Base-by-base conservation (phyloP, 106 monocot genomes). In the Ottelia alismoides region DNA sequence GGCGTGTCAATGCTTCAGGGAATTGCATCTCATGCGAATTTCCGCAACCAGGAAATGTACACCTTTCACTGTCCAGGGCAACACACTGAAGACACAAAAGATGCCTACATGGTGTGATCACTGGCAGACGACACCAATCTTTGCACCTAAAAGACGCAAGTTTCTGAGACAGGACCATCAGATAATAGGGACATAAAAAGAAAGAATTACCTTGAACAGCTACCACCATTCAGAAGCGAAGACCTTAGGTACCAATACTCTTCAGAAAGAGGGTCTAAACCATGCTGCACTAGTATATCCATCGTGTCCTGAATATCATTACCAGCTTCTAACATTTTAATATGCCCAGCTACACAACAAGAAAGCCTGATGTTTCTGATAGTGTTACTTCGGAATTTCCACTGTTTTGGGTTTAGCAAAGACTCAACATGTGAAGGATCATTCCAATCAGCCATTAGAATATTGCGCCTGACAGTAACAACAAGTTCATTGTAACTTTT, bases 371-470 rank as follows among this genome's bases (percentile, higher is more conserved):
- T 67, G 74, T 98, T 98, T 57, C 61, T 81, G 30, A 98, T 80
- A 22, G 89, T 89, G 47, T 60, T 73, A 28, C 79, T 64, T 24
- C 96, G 85, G 44, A 85, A 82, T 66, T 85, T 89, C 96, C 96
- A 98, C 47, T 98, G 96, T 57, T 85, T 89, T 25, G 96, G 89
- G 64, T 98, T 98, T n/a, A 98, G 71, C 53, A 98, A 85, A 55
- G 96, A 98, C 70, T 98, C 96, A 58, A 90, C 82, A 75, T 98
- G 96, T 65, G 96, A 89, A 61, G 96, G 96, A 74, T 98, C 96
- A 75, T 98, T 98, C 96, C 96, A 98, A 32, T 98, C 96, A 24
- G 96, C 96, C 78, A 89, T 85, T 49, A 98, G 64, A 49, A 98
- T 98, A 72, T 98, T 98, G 27, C 96, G 78, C 20, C 89, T 64